A percentile compares a stretch with the other conserved stretches of the same genome.
phyloP scores from a whole-genome alignment of 345 rosid genomes.

The Aquilaria malaccensis region DNA sequence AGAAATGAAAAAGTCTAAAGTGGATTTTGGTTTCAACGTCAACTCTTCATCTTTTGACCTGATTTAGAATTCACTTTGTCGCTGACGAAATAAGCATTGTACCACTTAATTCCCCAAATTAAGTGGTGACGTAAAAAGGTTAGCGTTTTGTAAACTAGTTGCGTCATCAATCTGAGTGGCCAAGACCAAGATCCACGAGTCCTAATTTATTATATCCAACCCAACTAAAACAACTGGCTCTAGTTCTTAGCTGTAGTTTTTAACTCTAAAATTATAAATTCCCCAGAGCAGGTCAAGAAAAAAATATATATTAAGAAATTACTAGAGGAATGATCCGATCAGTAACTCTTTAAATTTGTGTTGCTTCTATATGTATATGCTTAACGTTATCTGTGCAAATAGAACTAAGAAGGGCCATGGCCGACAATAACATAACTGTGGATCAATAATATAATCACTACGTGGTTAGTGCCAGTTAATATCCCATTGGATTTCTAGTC shows the following conservation, averaged over 20 bases:
- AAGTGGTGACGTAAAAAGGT: not conserved
- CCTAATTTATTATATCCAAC: conserved; percentile 17
- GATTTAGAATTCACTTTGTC: no score
- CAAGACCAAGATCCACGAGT: conserved; percentile 10
- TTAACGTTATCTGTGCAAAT: conserved; percentile 18
- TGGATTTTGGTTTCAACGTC: no score
- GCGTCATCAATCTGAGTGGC: conserved; percentile 8
- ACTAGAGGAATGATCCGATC: conserved; percentile 3
- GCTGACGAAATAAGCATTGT: no score
- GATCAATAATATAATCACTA: not conserved
- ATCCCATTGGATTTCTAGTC: not conserved
- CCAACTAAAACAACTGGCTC: conserved; percentile 18
- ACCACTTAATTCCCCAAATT: no score
- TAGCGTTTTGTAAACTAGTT: conserved; percentile 7
- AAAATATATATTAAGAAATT: conserved; percentile 18
- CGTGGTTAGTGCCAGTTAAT: conserved; percentile 22
- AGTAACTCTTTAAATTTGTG: not conserved
- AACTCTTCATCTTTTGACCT: no score
- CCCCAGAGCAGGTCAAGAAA: not conserved
- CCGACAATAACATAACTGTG: conserved; percentile 32
- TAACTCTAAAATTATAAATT: no score
- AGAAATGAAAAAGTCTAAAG: no score
- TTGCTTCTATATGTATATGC: no score
- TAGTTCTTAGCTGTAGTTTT: not conserved
- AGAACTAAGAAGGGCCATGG: conserved; percentile 24